A percentile compares a stretch with the other conserved stretches of the same genome.
Conservation (phyloP, 1,284 basidiomycete genomes). For the Phlebopus sp. region DNA sequence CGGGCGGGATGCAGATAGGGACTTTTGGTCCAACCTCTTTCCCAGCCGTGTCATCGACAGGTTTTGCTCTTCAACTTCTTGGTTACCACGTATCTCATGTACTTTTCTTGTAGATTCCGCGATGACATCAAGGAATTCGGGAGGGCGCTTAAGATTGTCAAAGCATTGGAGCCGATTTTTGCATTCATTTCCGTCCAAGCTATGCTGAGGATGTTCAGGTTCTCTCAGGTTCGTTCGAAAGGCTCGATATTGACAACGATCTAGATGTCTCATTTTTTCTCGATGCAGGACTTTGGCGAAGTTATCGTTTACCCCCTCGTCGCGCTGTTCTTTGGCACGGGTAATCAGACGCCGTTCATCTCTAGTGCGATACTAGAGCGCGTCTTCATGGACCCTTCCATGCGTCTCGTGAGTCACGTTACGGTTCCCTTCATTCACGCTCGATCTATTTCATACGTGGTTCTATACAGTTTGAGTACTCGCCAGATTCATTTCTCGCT, state of each 20-base stretch:
- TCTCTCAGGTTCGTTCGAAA: conserved; percentile 38
- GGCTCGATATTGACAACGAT: conserved; percentile 36
- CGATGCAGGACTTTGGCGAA: conserved; percentile 47
- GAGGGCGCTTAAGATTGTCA: conserved; percentile 50
- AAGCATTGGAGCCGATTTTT: conserved; percentile 52
- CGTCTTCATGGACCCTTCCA: conserved; percentile 57
- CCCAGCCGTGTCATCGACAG: conserved; percentile 52
- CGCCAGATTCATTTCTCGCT: conserved; percentile 34
- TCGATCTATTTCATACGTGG: no score
- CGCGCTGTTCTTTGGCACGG: conserved; percentile 60
- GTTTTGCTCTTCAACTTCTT: no score
- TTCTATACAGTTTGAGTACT: conserved; percentile 34
- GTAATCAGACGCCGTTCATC: conserved; percentile 59
- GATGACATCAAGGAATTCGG: conserved; percentile 60
- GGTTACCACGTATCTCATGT: conserved; percentile 7
- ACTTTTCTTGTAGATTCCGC: conserved; percentile 33
- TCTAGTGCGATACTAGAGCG: conserved; percentile 56
- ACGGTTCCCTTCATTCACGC: conserved; percentile 9
- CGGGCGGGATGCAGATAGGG: conserved; percentile 51
- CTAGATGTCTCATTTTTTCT: conserved; percentile 32
- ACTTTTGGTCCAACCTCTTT: conserved; percentile 68
- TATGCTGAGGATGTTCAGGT: no score
- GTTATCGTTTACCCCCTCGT: conserved; percentile 56
- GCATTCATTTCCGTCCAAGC: conserved; percentile 46
- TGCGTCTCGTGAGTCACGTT: conserved; percentile 40